Base-by-base conservation (phyloP, 2,329 filamentous ascomycete species). In the Colletotrichum plurivorum region DNA sequence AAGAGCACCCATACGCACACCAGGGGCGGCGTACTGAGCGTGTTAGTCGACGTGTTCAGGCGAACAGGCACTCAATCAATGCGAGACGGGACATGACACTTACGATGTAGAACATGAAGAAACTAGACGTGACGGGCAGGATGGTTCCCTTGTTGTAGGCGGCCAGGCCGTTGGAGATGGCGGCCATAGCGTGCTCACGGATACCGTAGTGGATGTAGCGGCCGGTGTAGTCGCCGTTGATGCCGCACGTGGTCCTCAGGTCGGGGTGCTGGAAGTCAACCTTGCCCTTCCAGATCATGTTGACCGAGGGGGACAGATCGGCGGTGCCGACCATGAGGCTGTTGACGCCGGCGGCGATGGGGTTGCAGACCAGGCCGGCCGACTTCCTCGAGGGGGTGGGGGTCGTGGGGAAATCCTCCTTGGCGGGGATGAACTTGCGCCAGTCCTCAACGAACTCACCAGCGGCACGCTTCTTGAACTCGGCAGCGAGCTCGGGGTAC, bases 101-200 rank as follows among this genome's bases (percentile, higher is more conserved):
- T 81, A 82, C 5, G 86, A 58, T 78, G 72, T 90, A 90, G 76
- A 90, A 90, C 86, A 90, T 90, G 80, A 90, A 89, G 78, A 90
- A 90, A 5, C 83, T 84, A 0, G 85, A 85, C 1, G 88, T 90
- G 43, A 90, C 78, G 0, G 88, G 88, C 8, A 90, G 77, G 71
- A 90, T 84, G 0, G 87, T 88, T 25, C 83, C 84, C 43, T 82
- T 85, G 67, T 81, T 80, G 68, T 83, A 91, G 1, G 89, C 89
- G 0, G 89, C 88, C 4, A 91, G 77, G 3, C 89, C 89, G 74
- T 89, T 89, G 7, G 84, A 83, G 25, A 89, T 85, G 36, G 84
- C 78, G 2, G 83, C 83, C 89, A 91, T 91, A 63, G 88, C 88
- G 73, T 90, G 88, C 72, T 90, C 88, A 5, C 88, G 85, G 62